Evolutionary conservation across 2,329 filamentous ascomycete genomes (phyloP).

Genomic region (Phyllosticta capitalensis): DNA sequence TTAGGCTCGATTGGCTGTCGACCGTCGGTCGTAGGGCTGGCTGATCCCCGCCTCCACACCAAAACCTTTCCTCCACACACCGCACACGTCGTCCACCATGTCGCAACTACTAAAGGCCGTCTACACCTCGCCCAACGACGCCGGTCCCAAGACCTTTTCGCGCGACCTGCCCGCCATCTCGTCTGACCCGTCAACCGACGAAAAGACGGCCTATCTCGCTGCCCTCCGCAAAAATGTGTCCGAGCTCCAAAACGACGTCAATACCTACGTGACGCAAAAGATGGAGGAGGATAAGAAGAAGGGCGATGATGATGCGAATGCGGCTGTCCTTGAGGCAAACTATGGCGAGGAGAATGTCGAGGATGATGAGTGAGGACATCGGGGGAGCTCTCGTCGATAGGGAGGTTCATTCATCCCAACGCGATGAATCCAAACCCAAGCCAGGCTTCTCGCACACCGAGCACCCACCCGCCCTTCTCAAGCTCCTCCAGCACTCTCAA

Average conservation of each 20-base stretch:
- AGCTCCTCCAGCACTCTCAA: no score
- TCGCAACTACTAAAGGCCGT: slow-evolving; percentile 34
- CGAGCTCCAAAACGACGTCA: slow-evolving; percentile 56
- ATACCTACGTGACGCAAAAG: slow-evolving; percentile 58
- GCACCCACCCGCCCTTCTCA: no score
- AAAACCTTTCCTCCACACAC: slow-evolving; percentile 13
- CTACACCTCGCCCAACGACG: slow-evolving; percentile 46
- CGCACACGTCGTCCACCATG: slow-evolving; percentile 3
- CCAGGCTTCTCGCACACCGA: no score
- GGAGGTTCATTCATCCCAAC: no score
- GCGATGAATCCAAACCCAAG: no score
- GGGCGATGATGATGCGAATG: slow-evolving; percentile 27
- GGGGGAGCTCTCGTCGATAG: no score
- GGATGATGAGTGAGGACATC: slow-evolving; percentile 40
- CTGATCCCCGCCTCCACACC: background rate
- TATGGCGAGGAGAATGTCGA: slow-evolving; percentile 76
- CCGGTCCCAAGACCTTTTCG: slow-evolving; percentile 16
- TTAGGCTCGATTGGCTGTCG: background rate
- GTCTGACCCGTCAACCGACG: slow-evolving; percentile 25
- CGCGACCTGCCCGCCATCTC: slow-evolving; percentile 17
- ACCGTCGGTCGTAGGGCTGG: slow-evolving; percentile 6
- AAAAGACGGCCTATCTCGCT: slow-evolving; percentile 52
- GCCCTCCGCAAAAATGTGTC: slow-evolving; percentile 49
- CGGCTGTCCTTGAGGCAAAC: slow-evolving; percentile 49
- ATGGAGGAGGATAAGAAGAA: slow-evolving; percentile 62